Percentiles rank a stretch among this genome's conserved stretches.
Evolutionary conservation across 1,139 yeast species (phyloP).

Genomic region (Suhomyces ambrosiae): DNA sequence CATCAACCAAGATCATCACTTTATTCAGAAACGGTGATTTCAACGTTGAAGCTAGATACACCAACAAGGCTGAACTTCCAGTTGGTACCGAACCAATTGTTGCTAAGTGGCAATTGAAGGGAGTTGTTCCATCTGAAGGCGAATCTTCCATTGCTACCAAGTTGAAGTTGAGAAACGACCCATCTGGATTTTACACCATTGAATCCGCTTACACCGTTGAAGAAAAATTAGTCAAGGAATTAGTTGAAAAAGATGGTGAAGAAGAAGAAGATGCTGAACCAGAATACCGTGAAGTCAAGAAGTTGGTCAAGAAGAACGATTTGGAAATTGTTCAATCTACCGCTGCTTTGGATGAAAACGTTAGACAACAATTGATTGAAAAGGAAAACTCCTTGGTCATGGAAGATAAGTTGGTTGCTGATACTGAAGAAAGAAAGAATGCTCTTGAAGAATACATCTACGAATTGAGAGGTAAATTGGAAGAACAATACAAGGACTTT

Average conservation of each 20-base stretch:
- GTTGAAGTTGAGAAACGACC: slow-evolving; percentile 94
- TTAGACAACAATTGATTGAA: slow-evolving; percentile 68
- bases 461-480: slow-evolving; percentile 95
- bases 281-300: slow-evolving; percentile 87
- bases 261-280: slow-evolving; percentile 65
- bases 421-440: slow-evolving; percentile 98
- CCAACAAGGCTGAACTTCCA: slow-evolving; percentile 74
- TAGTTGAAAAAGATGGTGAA: slow-evolving; percentile 59
- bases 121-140: slow-evolving; percentile 77
- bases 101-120: slow-evolving; percentile 85
- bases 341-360: slow-evolving; percentile 64
- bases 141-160: slow-evolving; percentile 84
- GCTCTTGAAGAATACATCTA: slow-evolving; percentile 98
- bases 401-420: slow-evolving; percentile 95
- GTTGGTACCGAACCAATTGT: slow-evolving; percentile 65
- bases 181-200: slow-evolving; percentile 91
- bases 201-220: slow-evolving; percentile 95
- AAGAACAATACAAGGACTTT: slow-evolving; percentile 84
- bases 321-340: slow-evolving; percentile 57
- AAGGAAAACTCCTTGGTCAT: slow-evolving; percentile 80
- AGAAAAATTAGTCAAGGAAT: slow-evolving; percentile 86
- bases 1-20: slow-evolving; percentile 93
- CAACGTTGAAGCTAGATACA: slow-evolving; percentile 82
- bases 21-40: slow-evolving; percentile 91
- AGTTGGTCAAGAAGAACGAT: slow-evolving; percentile 89